Conservation (phyloP, 2,329 filamentous ascomycete species). For the Aspergillus tamarii region DNA sequence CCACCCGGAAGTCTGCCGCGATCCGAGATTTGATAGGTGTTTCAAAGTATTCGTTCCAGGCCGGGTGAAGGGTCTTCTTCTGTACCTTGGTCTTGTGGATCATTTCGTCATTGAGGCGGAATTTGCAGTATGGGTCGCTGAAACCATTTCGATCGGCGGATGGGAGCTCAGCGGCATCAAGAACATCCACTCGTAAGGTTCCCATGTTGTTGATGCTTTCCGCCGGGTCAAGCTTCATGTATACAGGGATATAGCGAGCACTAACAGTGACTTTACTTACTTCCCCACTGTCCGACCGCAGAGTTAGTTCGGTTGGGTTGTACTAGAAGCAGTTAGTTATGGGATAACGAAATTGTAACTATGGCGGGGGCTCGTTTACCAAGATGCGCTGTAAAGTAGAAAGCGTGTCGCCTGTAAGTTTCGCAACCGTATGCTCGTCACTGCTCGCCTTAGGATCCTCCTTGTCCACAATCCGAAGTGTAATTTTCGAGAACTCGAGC, state of each 20-base stretch:
- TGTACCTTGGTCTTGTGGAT: conserved; percentile 93
- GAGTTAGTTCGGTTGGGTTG: conserved; percentile 79
- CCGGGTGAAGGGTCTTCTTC: conserved; percentile 94
- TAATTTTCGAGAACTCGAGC: conserved; percentile 93
- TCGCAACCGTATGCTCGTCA: conserved; percentile 76
- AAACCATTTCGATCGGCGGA: conserved; percentile 94
- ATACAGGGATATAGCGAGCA: conserved; percentile 90
- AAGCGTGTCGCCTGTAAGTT: conserved; percentile 80
- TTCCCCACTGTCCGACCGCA: conserved; percentile 77
- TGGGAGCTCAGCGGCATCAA: conserved; percentile 85
- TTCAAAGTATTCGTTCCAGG: conserved; percentile 97
- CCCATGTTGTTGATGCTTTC: conserved; percentile 99
- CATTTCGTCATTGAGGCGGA: conserved; percentile 84
- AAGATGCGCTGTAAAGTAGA: conserved; percentile 86
- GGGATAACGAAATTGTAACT: background rate
- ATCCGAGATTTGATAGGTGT: conserved; percentile 80
- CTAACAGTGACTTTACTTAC: conserved; percentile 83
- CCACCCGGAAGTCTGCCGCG: conserved; percentile 77
- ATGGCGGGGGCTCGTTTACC: conserved; percentile 55
- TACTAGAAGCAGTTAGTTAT: conserved; percentile 60
- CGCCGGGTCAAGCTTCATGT: conserved; percentile 90
- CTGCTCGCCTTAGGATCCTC: conserved; percentile 69
- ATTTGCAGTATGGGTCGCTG: conserved; percentile 96
- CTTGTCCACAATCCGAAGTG: conserved; percentile 81
- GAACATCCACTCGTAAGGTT: conserved; percentile 86